phyloP scores from a whole-genome alignment of 805 yeast species.

The Teunomyces panamensis region DNA sequence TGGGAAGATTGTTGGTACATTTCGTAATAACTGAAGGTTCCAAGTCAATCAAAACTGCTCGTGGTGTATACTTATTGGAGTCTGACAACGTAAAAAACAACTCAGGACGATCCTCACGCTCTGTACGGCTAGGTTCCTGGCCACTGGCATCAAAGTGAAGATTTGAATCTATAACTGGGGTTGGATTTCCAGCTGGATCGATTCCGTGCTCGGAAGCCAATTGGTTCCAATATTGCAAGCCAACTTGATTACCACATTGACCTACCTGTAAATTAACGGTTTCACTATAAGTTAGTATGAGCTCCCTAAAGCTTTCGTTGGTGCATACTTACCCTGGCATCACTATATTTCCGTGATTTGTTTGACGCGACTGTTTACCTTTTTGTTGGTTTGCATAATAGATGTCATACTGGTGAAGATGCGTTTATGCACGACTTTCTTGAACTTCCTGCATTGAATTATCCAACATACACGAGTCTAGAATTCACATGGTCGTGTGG shows the following conservation, averaged over 20 bases:
- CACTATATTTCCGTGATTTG: conserved; percentile 1
- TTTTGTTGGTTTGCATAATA: background rate
- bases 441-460: too few relatives aligned
- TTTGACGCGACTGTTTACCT: background rate
- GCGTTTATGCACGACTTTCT: too few relatives aligned
- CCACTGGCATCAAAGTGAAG: conserved; percentile 8
- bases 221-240: conserved; percentile 90
- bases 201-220: conserved; percentile 86
- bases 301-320: too few relatives aligned
- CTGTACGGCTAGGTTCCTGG: conserved; percentile 10
- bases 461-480: too few relatives aligned
- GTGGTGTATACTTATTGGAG: conserved; percentile 77
- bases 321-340: conserved; percentile 28
- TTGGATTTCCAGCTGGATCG: conserved; percentile 55
- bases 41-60: conserved; percentile 80
- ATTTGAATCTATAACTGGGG: conserved; percentile 27
- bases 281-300: conserved; percentile 44
- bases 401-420: background rate
- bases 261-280: conserved; percentile 74
- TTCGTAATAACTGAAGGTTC: conserved; percentile 86
- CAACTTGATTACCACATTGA: conserved; percentile 97
- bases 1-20: conserved; percentile 48
- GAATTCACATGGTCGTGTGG: too few relatives aligned
- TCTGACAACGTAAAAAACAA: conserved; percentile 79
- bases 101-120: conserved; percentile 70